Base-by-base conservation (phyloP, 1,139 yeast species). In the Yamadazyma oceani region DNA sequence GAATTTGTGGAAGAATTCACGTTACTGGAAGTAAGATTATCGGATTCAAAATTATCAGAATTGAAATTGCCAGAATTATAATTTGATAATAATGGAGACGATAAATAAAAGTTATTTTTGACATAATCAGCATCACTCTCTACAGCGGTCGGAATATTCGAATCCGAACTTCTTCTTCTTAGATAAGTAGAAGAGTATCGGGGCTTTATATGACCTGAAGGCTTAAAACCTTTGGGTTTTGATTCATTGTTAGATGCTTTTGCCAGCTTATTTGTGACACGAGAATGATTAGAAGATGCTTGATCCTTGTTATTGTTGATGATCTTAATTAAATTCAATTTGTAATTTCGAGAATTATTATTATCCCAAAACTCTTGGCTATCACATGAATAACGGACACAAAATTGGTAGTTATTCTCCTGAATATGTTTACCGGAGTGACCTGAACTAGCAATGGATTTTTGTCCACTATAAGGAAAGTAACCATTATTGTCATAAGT, bases 311-410 rank as follows among this genome's bases (percentile, higher is more conserved):
- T 26, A 35, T 24, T 32, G 7, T 29, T 29, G 16, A 29, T 19
- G 9, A 19, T 29, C 16, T 29, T 29, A 6, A 11, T 19, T 21
- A 29, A 29, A 13, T 19, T 29, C 13, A 86, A 67, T 35, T 67
- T 69, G 59, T 84, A 87, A 59, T 87, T 87, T 37, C 62, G 58
- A 34, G 54, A 56, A 27, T 61, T 46, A 58, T 88, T 87, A 62
- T 85, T 87, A 59, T 87, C 96, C 95, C 96, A 88, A 54, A 55
- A 77, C 49, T 82, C 90, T 22, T 59, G 55, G 17, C 69, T 69
- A 22, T 65, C 64, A 19, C 78, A 58, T 32, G 54, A 56, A 55
- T 80, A 87, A 39, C 78, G 73, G 28, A 86, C 72, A 53, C 95
- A 86, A 49, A 85, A 66, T 36, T 65, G 57, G 43, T 62, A 65